These are phyloP conservation scores for Didymella sp. DNA, from an alignment of 2,329 filamentous ascomycete genomes.

Conservation along the genomic window DNA sequence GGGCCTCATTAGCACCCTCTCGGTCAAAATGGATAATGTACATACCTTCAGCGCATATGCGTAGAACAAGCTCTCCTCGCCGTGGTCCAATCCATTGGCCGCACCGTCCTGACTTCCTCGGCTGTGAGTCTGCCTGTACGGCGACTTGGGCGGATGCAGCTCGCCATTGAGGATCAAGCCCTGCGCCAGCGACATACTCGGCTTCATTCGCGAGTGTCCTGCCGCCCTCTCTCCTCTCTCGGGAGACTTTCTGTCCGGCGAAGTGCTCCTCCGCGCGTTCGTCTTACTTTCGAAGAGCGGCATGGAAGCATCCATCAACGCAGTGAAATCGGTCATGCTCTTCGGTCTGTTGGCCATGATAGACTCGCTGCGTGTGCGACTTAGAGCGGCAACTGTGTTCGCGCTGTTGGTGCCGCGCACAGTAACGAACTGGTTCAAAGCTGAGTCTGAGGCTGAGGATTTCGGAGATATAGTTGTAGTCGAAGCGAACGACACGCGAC, in stretches of 20 bases:
- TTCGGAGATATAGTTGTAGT: conserved; percentile 7
- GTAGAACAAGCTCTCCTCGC: conserved; percentile 40
- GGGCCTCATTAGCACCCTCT: conserved; percentile 16
- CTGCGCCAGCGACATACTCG: conserved; percentile 45
- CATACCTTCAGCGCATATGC: conserved; percentile 47
- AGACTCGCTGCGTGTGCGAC: conserved; percentile 12
- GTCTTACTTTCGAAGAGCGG: conserved; percentile 34
- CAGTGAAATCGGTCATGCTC: conserved; percentile 46
- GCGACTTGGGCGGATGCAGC: conserved; percentile 28
- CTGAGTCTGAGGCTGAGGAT: background rate
- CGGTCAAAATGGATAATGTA: conserved; percentile 4
- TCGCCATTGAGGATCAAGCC: conserved; percentile 47
- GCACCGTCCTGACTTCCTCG: conserved; percentile 13
- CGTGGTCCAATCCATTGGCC: conserved; percentile 16
- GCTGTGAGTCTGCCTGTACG: conserved; percentile 22
- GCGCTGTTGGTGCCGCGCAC: background rate
- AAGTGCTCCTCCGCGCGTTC: conserved; percentile 30
- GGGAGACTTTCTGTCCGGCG: conserved; percentile 34
- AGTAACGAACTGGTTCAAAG: background rate
- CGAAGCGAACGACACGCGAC: conserved; percentile 20
- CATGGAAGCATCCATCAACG: conserved; percentile 40
- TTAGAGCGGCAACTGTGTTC: conserved; percentile 10
- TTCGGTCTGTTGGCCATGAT: conserved; percentile 32
- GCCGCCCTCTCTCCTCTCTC: conserved; percentile 20
- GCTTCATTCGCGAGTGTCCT: conserved; percentile 38